Evolutionary conservation across 495 filamentous ascomycete species (phyloP).

Genomic region (Penicillium samsonianum): DNA sequence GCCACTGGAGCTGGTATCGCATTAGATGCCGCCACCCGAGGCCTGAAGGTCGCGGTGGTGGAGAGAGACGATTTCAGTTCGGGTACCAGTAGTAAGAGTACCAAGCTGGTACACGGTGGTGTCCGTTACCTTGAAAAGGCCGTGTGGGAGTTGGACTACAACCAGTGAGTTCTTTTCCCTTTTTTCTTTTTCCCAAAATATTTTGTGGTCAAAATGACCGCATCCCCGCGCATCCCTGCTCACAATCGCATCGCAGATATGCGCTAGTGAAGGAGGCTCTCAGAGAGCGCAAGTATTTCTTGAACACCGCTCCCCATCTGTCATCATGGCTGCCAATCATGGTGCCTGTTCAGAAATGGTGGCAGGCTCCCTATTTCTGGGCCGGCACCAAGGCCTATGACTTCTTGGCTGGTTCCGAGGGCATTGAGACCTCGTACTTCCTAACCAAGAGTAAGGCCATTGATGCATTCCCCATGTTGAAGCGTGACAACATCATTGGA

Average conservation of each 20-base stretch:
- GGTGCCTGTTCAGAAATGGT: conserved; percentile 94
- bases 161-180: conserved; percentile 60
- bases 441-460: conserved; percentile 91
- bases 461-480: conserved; percentile 97
- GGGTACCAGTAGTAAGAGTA: conserved; percentile 95
- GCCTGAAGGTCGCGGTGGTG: conserved; percentile 90
- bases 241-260: conserved; percentile 55
- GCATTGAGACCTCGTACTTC: conserved; percentile 97
- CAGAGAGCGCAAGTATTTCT: conserved; percentile 91
- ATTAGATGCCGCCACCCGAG: conserved; percentile 89
- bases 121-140: conserved; percentile 97
- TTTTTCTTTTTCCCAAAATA: conserved; percentile 6
- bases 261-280: conserved; percentile 91
- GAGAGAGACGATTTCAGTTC: conserved; percentile 93
- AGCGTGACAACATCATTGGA: conserved; percentile 79
- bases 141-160: conserved; percentile 93
- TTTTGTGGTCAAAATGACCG: neutral
- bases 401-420: conserved; percentile 90
- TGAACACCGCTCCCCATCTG: conserved; percentile 94
- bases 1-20: conserved; percentile 93
- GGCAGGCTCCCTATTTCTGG: conserved; percentile 98
- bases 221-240: conserved; percentile 8
- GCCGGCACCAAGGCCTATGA: conserved; percentile 94
- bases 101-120: conserved; percentile 95
- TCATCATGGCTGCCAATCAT: conserved; percentile 96